Evolutionary conservation across 1,139 yeast genomes (phyloP), one percentile per base, ranked within the genome.

Genomic region (Taiozyma sp.): DNA sequence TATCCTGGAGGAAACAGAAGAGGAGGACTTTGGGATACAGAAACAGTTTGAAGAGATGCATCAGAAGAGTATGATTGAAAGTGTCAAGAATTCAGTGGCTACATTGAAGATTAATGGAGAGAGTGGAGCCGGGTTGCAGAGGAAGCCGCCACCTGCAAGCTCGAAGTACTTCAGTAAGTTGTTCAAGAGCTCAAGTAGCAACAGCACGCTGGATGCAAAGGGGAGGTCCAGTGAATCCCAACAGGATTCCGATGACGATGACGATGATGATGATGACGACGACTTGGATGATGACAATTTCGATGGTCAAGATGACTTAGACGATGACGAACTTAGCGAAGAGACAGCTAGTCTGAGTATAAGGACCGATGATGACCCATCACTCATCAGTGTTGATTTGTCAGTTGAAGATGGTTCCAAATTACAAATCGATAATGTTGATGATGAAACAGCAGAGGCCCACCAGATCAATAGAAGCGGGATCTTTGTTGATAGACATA

Each of bases 401-500:
- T 57, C 50, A 36, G 59, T 56, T 40, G 56, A 55, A 45, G 43
- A 34, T 32, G 32, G 53, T 8, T 40, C 43, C 16, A 40, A 40
- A 40, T 23, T 40, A 40, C 43, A 24, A 8, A 23, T 24, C 4
- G 30, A 40, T 23, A 12, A 49, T 8, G 51, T 54, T 4, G 57
- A 53, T 10, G 58, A 54, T 8, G 36, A 32, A 14, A 19, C 14
- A 32, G 36, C 36, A 6, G 19, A n/a, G 19, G 19, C 36, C 3
- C 54, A 46, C 55, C 41, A 36, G n/a, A 43, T 47, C 9, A 47
- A 49, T 9, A 52, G 54, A 23, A 58, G 56, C 43, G 65, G 63
- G 0, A 61, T 62, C 16, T 46, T 61, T 2, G 57, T 62, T 19
- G 59, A 59, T 24, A 60, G 60, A 47, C 57, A 60, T 44, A 61